phyloP scores from a whole-genome alignment of 495 filamentous ascomycete genomes.

The Aspergillus conjunctus region DNA sequence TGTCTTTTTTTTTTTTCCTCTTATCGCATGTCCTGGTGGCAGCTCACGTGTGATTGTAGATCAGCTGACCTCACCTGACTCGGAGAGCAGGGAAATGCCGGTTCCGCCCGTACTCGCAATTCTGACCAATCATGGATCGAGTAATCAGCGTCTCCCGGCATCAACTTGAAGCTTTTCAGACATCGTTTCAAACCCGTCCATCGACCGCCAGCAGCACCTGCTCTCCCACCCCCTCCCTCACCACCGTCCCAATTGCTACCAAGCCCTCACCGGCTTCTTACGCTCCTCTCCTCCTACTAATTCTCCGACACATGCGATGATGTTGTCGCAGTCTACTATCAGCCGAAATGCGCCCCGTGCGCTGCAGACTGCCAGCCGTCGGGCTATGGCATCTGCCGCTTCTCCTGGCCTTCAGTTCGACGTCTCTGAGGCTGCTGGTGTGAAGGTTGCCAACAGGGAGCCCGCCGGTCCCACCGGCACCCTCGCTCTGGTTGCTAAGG shows the following conservation, averaged over 20 bases:
- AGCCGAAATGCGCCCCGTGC: slow-evolving; percentile 76
- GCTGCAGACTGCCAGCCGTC: slow-evolving; percentile 62
- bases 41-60: slow-evolving; percentile 22
- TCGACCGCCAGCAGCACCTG: slow-evolving; percentile 29
- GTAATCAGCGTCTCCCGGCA: slow-evolving; percentile 47
- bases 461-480: slow-evolving; percentile 83
- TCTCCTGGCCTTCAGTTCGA: slow-evolving; percentile 86
- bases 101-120: slow-evolving; percentile 50
- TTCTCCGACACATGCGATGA: slow-evolving; percentile 59
- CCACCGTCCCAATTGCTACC: slow-evolving; percentile 46
- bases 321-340: slow-evolving; percentile 83
- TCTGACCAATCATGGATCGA: slow-evolving; percentile 43
- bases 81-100: slow-evolving; percentile 38
- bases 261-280: slow-evolving; percentile 39
- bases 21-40: slow-evolving; percentile 28
- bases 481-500: slow-evolving; percentile 87
- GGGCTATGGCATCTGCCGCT: slow-evolving; percentile 78
- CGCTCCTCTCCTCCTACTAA: slow-evolving; percentile 33
- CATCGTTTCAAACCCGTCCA: slow-evolving; percentile 41
- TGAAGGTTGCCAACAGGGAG: slow-evolving; percentile 91
- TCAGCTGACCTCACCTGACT: slow-evolving; percentile 45
- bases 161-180: slow-evolving; percentile 54
- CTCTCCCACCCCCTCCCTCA: slow-evolving; percentile 32
- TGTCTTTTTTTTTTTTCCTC: slow-evolving; percentile 14
- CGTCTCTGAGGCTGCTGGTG: slow-evolving; percentile 76